These are phyloP conservation scores for Ustilago esculenta DNA, from an alignment of 1,284 basidiomycete genomes.

Conservation along the genomic window DNA sequence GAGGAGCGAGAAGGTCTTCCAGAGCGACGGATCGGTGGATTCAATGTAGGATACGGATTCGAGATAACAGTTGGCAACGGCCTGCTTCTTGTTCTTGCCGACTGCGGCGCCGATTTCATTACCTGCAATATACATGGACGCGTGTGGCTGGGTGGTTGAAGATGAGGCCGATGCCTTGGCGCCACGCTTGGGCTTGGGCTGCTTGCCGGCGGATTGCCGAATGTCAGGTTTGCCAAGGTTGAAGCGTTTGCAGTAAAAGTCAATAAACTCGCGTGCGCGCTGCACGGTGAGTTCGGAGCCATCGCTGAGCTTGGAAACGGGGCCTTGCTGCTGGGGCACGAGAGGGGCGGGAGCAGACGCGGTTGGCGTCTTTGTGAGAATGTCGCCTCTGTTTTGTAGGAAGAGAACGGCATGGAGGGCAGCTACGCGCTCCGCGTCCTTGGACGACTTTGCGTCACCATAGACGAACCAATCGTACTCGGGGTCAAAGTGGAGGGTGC, in stretches of 20 bases:
- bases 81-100: slow-evolving; percentile 78
- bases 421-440: slow-evolving; percentile 80
- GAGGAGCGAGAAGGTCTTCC: slow-evolving; percentile 74
- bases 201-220: slow-evolving; percentile 36
- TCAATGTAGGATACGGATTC: slow-evolving; percentile 89
- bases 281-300: slow-evolving; percentile 77
- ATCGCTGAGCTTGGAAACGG: slow-evolving; percentile 72
- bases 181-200: slow-evolving; percentile 32
- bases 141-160: slow-evolving; percentile 74
- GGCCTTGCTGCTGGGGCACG: slow-evolving; percentile 29
- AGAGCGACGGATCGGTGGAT: slow-evolving; percentile 80
- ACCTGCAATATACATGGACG: slow-evolving; percentile 81
- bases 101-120: slow-evolving; percentile 82
- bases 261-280: slow-evolving; percentile 88
- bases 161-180: slow-evolving; percentile 12
- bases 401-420: slow-evolving; percentile 53
- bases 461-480: slow-evolving; percentile 67
- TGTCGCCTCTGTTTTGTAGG: slow-evolving; percentile 42
- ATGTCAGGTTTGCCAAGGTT: slow-evolving; percentile 84
- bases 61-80: slow-evolving; percentile 80
- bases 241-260: slow-evolving; percentile 88
- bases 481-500: slow-evolving; percentile 44
- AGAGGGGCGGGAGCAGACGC: slow-evolving; percentile 68
- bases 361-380: slow-evolving; percentile 43
- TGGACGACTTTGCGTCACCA: slow-evolving; percentile 76